A percentile compares a stretch with the other conserved stretches of the same genome.
These are phyloP conservation scores for Galerina marginata DNA, from an alignment of 768 basidiomycete species.

Conservation along the genomic window DNA sequence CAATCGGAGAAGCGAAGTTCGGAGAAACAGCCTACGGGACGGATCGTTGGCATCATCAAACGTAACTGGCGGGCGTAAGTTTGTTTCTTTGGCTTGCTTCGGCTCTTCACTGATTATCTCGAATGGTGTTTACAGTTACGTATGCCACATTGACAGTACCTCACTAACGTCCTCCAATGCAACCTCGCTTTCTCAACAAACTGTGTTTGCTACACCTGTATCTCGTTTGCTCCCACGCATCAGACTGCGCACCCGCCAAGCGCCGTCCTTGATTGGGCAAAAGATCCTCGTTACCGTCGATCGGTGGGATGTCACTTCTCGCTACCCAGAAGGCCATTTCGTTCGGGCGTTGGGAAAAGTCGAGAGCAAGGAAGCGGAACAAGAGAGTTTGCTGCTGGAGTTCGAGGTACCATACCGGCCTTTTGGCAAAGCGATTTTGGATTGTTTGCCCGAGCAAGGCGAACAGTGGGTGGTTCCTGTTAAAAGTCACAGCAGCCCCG, in stretches of 20 bases:
- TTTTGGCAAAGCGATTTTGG: conserved; percentile 93
- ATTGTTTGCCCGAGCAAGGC: conserved; percentile 89
- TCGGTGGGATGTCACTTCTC: conserved; percentile 83
- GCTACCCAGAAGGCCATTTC: conserved; percentile 97
- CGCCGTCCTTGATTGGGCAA: conserved; percentile 83
- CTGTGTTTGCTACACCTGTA: conserved; percentile 93
- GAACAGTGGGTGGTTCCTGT: conserved; percentile 92
- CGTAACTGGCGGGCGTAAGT: conserved; percentile 94
- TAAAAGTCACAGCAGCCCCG: conserved; percentile 50
- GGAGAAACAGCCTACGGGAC: conserved; percentile 90
- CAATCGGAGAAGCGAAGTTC: conserved; percentile 43
- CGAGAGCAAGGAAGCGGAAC: conserved; percentile 95
- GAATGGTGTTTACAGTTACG: conserved; percentile 60
- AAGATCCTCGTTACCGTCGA: conserved; percentile 98
- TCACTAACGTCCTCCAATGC: conserved; percentile 81
- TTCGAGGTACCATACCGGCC: conserved; percentile 96
- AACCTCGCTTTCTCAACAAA: conserved; percentile 85
- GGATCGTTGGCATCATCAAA: conserved; percentile 90
- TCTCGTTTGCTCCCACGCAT: conserved; percentile 93
- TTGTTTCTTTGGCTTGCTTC: background rate
- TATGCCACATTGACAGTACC: conserved; percentile 92
- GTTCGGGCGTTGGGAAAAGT: conserved; percentile 90
- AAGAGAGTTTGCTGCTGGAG: conserved; percentile 91
- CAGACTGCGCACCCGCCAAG: conserved; percentile 93
- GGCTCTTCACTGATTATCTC: conserved; percentile 2